Evolutionary conservation across 495 filamentous ascomycete genomes (phyloP), one percentile per base, ranked within the genome.

Genomic region (Aspergillus diversus): DNA sequence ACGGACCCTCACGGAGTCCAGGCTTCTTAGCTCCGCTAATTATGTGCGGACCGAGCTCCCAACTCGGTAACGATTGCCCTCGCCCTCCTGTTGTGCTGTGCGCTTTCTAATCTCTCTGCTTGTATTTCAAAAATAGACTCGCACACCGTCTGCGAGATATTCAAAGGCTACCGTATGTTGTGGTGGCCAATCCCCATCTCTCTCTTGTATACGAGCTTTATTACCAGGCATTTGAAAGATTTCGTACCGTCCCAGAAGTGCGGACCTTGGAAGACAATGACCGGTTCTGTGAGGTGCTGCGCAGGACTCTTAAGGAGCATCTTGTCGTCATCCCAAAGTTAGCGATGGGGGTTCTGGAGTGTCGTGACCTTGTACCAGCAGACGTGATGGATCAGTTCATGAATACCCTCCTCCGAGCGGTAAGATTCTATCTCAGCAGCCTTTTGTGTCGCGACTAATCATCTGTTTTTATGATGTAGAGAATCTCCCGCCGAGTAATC

Each of bases 141-240:
- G 90, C 94, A 32, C 96, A 99, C 69, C 90, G 95, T 15, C 89
- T 99, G 55, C 91, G 96, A 50, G 94, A 99, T 71, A 98, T 99
- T 83, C 96, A 99, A 77, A 93, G 90, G 59, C 80, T 99, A 48
- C 95, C 95, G 17, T 99, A 97, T 69, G 92, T 96, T 12, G 94
- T 97, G 35, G 90, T 98, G 16, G 92, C 92, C n/a, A 99, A 99
- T 70, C 86, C 87, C 11, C 91, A 98, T 70, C 88, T 99, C 59
- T 92, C 89, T 63, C 87, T 94, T 61, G 96, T 98, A 13, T 98
- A 98, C 78, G 93, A 98, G 71, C 81, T 97, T 6, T 99, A 99
- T 79, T 96, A 97, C 77, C 87, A 87, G 65, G 95, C 95, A 21
- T 99, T 99, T 66, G 96, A 99, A 66, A 87, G 81, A 57, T 88